A percentile compares a stretch with the other conserved stretches of the same genome.
Evolutionary conservation across 2,329 filamentous ascomycete species (phyloP).

Genomic region (Cordyceps pruinosa): DNA sequence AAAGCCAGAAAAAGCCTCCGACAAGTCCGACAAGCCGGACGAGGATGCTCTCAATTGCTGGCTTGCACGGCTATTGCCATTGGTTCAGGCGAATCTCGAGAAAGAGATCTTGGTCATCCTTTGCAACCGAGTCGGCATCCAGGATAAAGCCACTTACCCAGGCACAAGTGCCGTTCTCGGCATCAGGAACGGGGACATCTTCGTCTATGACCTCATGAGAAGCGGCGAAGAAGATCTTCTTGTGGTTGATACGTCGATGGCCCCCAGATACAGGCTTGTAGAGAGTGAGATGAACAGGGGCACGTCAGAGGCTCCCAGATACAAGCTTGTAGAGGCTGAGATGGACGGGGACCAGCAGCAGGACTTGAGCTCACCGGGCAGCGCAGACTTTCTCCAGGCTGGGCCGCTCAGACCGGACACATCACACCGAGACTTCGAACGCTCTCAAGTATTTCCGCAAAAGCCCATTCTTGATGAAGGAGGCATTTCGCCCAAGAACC

Average conservation of each 20-base stretch:
- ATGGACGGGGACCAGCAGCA: not conserved
- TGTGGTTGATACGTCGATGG: slow-evolving; percentile 53
- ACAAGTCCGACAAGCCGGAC: slow-evolving; percentile 53
- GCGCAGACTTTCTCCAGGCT: not conserved
- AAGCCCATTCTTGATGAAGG: not conserved
- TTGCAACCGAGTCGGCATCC: slow-evolving; percentile 62
- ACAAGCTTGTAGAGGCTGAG: not conserved
- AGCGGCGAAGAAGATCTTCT: slow-evolving; percentile 63
- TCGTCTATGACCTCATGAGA: slow-evolving; percentile 62
- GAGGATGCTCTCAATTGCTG: slow-evolving; percentile 70
- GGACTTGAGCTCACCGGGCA: not conserved
- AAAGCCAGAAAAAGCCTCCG: slow-evolving; percentile 39
- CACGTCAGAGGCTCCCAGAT: too few relatives aligned
- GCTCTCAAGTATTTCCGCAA: not conserved
- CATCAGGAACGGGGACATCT: slow-evolving; percentile 58
- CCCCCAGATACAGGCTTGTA: not conserved
- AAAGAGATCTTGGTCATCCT: slow-evolving; percentile 63
- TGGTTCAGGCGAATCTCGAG: slow-evolving; percentile 28
- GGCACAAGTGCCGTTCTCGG: slow-evolving; percentile 68
- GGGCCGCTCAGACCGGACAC: not conserved
- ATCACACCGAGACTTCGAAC: not conserved
- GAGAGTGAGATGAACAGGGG: not conserved
- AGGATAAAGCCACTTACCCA: slow-evolving; percentile 61
- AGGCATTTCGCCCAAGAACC: not conserved
- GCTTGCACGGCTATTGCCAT: slow-evolving; percentile 49